Evolutionary conservation across 2,329 filamentous ascomycete species (phyloP), one percentile per base, ranked within the genome.

Genomic region (Talaromyces atroroseus): DNA sequence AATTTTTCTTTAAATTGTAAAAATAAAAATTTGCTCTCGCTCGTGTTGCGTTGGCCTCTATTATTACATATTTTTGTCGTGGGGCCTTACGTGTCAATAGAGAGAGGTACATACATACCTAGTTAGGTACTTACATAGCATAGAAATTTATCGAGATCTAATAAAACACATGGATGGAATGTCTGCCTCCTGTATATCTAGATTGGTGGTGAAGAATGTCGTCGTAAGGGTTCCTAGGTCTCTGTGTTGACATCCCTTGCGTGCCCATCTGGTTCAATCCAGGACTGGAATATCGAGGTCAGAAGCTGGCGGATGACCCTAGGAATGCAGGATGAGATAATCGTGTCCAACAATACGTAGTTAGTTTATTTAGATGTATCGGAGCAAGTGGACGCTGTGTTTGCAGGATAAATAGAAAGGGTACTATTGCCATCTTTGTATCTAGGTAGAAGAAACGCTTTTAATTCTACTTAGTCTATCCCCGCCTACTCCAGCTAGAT

Each of bases 31-130:
- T 42, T 20, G 34, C 34, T 72, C 74, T 36, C 71, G 66, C 67
- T 73, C 68, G 71, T 75, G 71, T 75, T 75, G 67, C 71, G 72
- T 70, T 70, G 66, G 67, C 69, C 65, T 66, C 61, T 61, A n/a
- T n/a, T n/a, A n/a, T n/a, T 36, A 34, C 26, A 24, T 18, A 49
- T 48, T 54, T 59, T 48, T 66, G 72, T 68, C 64, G 65, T 69
- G 61, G 69, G 66, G 48, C 52, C 44, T 50, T 70, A 66, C 71
- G 72, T 75, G 73, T 74, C 72, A 72, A 74, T 68, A 65, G 64
- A 71, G 69, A 66, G 71, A 75, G 72, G 69, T 71, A 75, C 73
- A 75, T 75, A 24, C 10, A 29, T 36, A 29, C 7, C 26, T 29
- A 10, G 26, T 29, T 29, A 11, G 26, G 7, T 29, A 29, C 26